These are phyloP conservation scores for Phytopythium delawarense DNA, from an alignment of 352 stramenopile genomes.

Conservation along the genomic window DNA sequence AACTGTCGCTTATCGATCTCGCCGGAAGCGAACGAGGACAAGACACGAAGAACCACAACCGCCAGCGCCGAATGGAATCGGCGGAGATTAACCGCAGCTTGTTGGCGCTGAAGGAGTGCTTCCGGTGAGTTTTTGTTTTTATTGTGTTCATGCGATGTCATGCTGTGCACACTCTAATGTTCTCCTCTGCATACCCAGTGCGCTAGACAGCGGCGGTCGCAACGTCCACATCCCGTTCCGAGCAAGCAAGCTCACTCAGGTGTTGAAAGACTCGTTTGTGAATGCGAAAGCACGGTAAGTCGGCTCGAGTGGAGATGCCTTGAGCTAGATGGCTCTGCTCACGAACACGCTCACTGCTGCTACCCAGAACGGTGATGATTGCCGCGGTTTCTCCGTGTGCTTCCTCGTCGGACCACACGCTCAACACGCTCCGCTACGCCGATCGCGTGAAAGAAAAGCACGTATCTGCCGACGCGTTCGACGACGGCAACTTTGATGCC, in stretches of 20 bases:
- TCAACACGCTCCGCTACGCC: constrained; percentile 97
- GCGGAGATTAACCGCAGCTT: constrained; percentile 98
- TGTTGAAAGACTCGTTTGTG: constrained; percentile 98
- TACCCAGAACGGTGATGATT: constrained; percentile 93
- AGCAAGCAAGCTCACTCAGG: constrained; percentile 95
- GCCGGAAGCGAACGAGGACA: constrained; percentile 94
- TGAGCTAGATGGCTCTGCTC: background rate
- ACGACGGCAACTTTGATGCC: constrained; percentile 27
- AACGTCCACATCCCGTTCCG: constrained; percentile 94
- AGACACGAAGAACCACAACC: constrained; percentile 93
- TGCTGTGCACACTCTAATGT: background rate
- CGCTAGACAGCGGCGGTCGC: constrained; percentile 88
- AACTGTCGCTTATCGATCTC: constrained; percentile 96
- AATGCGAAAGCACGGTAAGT: constrained; percentile 85
- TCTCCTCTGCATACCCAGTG: constrained; percentile 26
- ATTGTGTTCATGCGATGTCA: background rate
- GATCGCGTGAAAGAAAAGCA: constrained; percentile 97
- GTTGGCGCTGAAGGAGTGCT: constrained; percentile 96
- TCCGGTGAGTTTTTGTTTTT: constrained; percentile 48
- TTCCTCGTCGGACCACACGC: constrained; percentile 93
- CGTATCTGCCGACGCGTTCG: constrained; percentile 66
- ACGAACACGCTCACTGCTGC: background rate
- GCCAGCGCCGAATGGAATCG: constrained; percentile 92
- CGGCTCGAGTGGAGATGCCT: background rate
- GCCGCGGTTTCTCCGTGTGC: constrained; percentile 92